phyloP scores from a whole-genome alignment of 306 rosid species.

The Prunus davidiana region DNA sequence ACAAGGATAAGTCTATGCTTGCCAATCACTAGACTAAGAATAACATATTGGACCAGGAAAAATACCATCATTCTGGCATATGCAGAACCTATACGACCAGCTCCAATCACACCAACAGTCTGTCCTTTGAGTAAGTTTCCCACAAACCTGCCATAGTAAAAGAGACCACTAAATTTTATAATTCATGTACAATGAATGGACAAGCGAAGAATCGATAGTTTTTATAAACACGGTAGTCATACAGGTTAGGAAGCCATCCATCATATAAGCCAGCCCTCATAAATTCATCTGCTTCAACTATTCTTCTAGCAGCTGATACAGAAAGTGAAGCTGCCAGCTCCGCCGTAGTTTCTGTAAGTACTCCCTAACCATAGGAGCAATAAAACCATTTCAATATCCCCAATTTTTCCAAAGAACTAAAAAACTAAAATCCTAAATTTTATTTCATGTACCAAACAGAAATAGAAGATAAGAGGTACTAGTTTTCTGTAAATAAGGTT shows the following conservation, averaged over 20 bases:
- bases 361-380: constrained; percentile 64
- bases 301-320: constrained; percentile 90
- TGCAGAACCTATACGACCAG: constrained; percentile 97
- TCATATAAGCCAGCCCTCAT: constrained; percentile 97
- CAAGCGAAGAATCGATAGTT: constrained; percentile 7
- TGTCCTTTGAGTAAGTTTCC: constrained; percentile 97
- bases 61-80: constrained; percentile 99
- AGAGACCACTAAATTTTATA: constrained; percentile 12
- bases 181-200: not conserved
- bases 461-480: not conserved
- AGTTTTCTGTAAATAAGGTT: too few relatives aligned
- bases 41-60: constrained; percentile 5
- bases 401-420: too few relatives aligned
- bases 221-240: constrained; percentile 24
- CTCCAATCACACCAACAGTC: constrained; percentile 98
- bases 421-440: not conserved
- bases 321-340: constrained; percentile 95
- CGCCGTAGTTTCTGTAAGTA: constrained; percentile 96
- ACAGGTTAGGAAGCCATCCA: constrained; percentile 99
- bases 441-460: not conserved
- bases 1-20: not conserved
- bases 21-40: not conserved
- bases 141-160: constrained; percentile 58
- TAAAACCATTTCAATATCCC: constrained; percentile 15
- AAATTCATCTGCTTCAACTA: constrained; percentile 97